Conservation (phyloP, 2,329 filamentous ascomycete genomes). For the Byssochlamys sp. region DNA sequence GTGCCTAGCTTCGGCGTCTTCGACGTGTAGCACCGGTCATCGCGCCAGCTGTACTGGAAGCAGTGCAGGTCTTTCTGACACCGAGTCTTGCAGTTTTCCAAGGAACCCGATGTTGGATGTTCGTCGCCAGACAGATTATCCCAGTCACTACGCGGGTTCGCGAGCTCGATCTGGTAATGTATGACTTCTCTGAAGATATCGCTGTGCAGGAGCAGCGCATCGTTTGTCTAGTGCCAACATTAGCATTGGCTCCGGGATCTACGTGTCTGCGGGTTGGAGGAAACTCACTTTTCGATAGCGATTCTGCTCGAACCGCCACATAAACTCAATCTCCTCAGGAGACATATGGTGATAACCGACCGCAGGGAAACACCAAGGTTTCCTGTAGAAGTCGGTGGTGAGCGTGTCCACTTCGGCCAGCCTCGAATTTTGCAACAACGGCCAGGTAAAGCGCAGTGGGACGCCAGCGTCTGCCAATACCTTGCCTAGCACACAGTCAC, state of each 20-base stretch:
- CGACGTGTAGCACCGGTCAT: conserved; percentile 19
- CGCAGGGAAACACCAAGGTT: conserved; percentile 43
- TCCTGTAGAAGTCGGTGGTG: conserved; percentile 29
- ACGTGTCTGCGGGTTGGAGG: background rate
- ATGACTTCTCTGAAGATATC: conserved; percentile 31
- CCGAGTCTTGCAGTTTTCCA: conserved; percentile 22
- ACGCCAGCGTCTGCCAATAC: conserved; percentile 39
- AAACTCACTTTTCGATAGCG: conserved; percentile 53
- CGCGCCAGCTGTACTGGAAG: conserved; percentile 18
- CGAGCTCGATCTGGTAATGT: conserved; percentile 23
- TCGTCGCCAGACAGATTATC: conserved; percentile 27
- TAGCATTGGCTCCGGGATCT: background rate
- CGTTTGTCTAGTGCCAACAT: conserved; percentile 11
- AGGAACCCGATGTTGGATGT: conserved; percentile 16
- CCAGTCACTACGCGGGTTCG: conserved; percentile 20
- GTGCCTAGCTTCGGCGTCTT: conserved; percentile 22
- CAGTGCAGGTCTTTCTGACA: conserved; percentile 19
- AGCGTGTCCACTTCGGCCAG: conserved; percentile 37
- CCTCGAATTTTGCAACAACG: conserved; percentile 36
- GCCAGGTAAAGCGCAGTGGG: conserved; percentile 39
- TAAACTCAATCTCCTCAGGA: conserved; percentile 30
- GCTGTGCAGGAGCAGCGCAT: conserved; percentile 22
- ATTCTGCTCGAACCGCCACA: conserved; percentile 39
- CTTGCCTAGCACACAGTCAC: conserved; percentile 43
- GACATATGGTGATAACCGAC: conserved; percentile 43